These are phyloP conservation scores for Fusarium falciforme DNA, from an alignment of 2,329 filamentous ascomycete genomes.

Conservation along the genomic window DNA sequence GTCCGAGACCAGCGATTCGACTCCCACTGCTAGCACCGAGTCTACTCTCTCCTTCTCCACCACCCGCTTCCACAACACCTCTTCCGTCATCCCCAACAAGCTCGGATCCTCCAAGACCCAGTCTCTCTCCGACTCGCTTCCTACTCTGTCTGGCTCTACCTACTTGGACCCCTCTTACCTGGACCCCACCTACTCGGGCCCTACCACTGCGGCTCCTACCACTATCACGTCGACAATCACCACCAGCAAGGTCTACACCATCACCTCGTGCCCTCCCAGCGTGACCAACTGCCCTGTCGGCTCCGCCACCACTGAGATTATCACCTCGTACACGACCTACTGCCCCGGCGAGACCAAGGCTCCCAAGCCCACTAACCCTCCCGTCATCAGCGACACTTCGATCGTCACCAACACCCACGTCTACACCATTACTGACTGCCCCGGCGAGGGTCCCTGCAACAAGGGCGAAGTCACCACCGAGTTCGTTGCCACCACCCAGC, in stretches of 20 bases:
- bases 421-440: constrained; percentile 69
- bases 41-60: constrained; percentile 29
- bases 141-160: background rate
- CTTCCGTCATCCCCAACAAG: constrained; percentile 12
- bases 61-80: constrained; percentile 28
- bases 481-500: constrained; percentile 38
- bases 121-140: background rate
- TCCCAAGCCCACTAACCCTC: constrained; percentile 13
- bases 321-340: constrained; percentile 50
- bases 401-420: constrained; percentile 65
- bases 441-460: constrained; percentile 54
- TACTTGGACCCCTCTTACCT: background rate
- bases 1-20: background rate
- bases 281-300: constrained; percentile 45
- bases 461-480: constrained; percentile 39
- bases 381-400: constrained; percentile 40
- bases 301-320: constrained; percentile 44
- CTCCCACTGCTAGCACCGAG: constrained; percentile 4
- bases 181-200: constrained; percentile 8
- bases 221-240: constrained; percentile 46
- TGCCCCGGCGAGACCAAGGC: constrained; percentile 46
- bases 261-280: constrained; percentile 47
- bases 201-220: constrained; percentile 14
- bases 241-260: constrained; percentile 45
- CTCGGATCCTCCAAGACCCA: background rate